Evolutionary conservation across 1,284 basidiomycete genomes (phyloP).

Genomic region (Neonothopanus nambi): DNA sequence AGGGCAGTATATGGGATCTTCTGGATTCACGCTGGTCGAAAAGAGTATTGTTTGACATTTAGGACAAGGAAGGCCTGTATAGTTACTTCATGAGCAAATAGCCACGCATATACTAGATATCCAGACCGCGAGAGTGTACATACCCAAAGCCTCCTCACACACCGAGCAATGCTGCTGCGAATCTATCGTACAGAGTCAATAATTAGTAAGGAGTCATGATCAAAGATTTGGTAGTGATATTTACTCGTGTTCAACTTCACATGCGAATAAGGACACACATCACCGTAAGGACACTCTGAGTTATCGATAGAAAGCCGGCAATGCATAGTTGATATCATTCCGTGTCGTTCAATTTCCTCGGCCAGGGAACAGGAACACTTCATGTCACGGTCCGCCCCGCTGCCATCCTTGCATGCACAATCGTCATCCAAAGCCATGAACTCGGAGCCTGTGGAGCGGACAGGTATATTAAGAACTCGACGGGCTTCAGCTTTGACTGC

Average conservation of each 20-base stretch:
- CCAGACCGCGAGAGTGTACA: neutral
- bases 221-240: neutral
- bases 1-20: conserved; percentile 20
- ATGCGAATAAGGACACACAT: conserved; percentile 26
- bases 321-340: conserved; percentile 22
- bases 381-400: neutral
- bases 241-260: conserved; percentile 13
- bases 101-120: neutral
- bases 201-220: conserved; percentile 3
- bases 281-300: conserved; percentile 16
- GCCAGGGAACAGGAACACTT: conserved; percentile 26
- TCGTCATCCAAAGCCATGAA: neutral
- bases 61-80: conserved; percentile 24
- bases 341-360: conserved; percentile 22
- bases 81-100: too few relatives aligned
- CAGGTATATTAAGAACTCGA: neutral
- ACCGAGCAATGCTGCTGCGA: conserved; percentile 22
- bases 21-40: conserved; percentile 11
- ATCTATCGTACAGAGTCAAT: neutral
- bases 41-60: conserved; percentile 18
- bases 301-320: conserved; percentile 25
- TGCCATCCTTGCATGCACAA: neutral
- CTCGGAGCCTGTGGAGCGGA: neutral
- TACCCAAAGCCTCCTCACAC: conserved; percentile 25
- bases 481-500: neutral